phyloP scores from a whole-genome alignment of 179 eudicot species.

The Camellia oleifera region DNA sequence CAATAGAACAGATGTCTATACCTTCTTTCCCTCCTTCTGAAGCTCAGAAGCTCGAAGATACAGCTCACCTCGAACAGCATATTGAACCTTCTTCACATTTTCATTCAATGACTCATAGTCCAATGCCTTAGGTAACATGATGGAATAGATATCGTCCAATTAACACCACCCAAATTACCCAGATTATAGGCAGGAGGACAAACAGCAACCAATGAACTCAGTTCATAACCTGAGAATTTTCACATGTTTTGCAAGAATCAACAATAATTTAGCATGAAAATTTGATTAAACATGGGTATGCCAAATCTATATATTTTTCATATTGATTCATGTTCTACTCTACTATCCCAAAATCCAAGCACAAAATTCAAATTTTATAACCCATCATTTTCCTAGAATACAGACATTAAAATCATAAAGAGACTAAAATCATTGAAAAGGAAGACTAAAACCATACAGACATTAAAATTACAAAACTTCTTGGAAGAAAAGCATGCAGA shows the following conservation, averaged over 20 bases:
- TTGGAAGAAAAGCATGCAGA: not conserved
- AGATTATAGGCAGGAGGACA: slow-evolving; percentile 1
- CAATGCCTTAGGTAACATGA: slow-evolving; percentile 70
- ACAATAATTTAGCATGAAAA: not conserved
- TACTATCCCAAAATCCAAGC: not conserved
- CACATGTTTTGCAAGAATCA: not conserved
- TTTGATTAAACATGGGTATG: not conserved
- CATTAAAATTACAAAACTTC: not conserved
- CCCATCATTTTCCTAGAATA: not conserved
- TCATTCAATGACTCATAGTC: slow-evolving; percentile 85
- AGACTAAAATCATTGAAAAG: not conserved
- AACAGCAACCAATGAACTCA: not conserved
- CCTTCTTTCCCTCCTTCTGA: slow-evolving; percentile 98
- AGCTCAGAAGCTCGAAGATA: slow-evolving; percentile 99
- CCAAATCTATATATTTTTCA: not conserved
- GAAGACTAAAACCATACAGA: too few species aligned
- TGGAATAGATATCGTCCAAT: slow-evolving; percentile 17
- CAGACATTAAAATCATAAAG: not conserved
- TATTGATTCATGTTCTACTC: not conserved
- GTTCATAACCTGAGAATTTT: slow-evolving; percentile 2
- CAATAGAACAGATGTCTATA: slow-evolving; percentile 12
- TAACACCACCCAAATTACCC: not conserved
- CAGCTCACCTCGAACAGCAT: slow-evolving; percentile 97
- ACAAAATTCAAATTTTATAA: not conserved
- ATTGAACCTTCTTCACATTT: slow-evolving; percentile 92